phyloP scores from a whole-genome alignment of 2,329 filamentous ascomycete genomes.

The Xylaria sp. region DNA sequence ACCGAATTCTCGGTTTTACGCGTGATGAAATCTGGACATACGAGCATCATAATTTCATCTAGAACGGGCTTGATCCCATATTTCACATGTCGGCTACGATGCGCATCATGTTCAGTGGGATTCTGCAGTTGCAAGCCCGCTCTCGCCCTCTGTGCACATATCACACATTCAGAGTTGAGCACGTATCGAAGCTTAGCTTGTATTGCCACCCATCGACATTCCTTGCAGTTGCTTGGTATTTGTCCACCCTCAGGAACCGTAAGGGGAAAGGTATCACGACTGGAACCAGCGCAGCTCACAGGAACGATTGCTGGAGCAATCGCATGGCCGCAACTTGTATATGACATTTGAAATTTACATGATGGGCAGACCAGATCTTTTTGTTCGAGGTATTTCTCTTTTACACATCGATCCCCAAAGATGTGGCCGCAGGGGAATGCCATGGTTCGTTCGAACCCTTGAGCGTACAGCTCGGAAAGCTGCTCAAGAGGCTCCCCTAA shows the following conservation, averaged over 20 bases:
- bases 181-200: constrained; percentile 32
- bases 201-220: constrained; percentile 42
- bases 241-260: constrained; percentile 41
- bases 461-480: constrained; percentile 28
- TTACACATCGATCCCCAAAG: constrained; percentile 43
- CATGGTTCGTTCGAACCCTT: constrained; percentile 39
- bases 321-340: constrained; percentile 38
- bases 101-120: constrained; percentile 34
- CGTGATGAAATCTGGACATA: constrained; percentile 42
- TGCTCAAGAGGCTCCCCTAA: constrained; percentile 16
- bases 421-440: constrained; percentile 43
- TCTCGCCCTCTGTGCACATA: constrained; percentile 32
- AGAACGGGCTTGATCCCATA: constrained; percentile 32
- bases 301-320: constrained; percentile 39
- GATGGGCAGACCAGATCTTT: constrained; percentile 37
- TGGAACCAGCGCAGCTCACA: constrained; percentile 23
- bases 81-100: constrained; percentile 37
- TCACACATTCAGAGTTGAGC: constrained; percentile 37
- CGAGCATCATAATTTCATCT: constrained; percentile 33
- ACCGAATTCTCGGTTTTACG: constrained; percentile 35
- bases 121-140: constrained; percentile 20
- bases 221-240: constrained; percentile 37
- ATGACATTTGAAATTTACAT: constrained; percentile 41
- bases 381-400: constrained; percentile 15
- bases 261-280: constrained; percentile 41